Evolutionary conservation across 495 filamentous ascomycete genomes (phyloP), one percentile per base, ranked within the genome.

Genomic region (Hypoxylon trugodes): DNA sequence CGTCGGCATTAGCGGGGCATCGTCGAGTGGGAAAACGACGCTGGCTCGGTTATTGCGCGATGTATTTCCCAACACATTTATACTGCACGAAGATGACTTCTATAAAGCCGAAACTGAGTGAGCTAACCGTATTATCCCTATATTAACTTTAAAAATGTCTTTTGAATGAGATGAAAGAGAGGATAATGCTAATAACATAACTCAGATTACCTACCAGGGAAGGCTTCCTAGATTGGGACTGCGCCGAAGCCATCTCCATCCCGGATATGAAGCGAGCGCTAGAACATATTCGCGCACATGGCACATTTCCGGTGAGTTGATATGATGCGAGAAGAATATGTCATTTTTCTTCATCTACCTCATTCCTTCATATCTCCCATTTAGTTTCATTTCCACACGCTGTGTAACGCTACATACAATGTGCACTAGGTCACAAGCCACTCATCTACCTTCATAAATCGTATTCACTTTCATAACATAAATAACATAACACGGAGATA

Each of bases 31-130:
- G 25, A 94, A 94, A 77, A 93, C 90, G 10, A 93, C 90, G 38
- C 79, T 93, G 10, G 86, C 90, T 35, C 81, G 91, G 2, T 81
- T 93, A 7, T 79, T 96, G 6, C 87, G 88, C 47, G 81, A 84
- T 41, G 84, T 93, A 57, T 91, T 96, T 60, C 82, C 85, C 6
- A 74, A 79, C 46, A 85, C 86, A 2, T 93, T 91, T 64, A 89
- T 96, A 60, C 81, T 97, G 35, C 93, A 97, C 71, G 86, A 95
- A 72, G 94, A 98, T 76, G 94, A 98, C 73, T 98, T 97, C 72
- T 98, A 92, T 73, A 84, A 82, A 32, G 70, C 90, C 1, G 93
- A 97, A 69, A 71, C 82, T n/a, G 77, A 89, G 85, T 89, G 64
- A 67, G 78, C 9, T 42, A 16, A 35, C 10, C 19, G 9, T 32